Conservation (phyloP, 768 basidiomycete species). For the Cystofilobasidium bisporidii region DNA sequence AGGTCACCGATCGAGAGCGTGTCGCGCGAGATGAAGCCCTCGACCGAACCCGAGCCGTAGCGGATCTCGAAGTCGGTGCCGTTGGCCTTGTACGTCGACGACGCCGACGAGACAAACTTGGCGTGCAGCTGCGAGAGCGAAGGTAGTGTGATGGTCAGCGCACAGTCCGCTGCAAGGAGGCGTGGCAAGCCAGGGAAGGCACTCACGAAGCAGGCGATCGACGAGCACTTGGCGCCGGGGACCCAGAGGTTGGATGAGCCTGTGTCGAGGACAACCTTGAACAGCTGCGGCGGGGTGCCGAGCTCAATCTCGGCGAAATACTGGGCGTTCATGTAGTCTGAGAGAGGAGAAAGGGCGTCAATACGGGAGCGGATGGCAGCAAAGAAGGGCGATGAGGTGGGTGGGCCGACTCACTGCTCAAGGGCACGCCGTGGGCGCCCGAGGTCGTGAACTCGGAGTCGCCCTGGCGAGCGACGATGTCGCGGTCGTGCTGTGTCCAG, state of each 20-base stretch:
- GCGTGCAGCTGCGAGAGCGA: conserved; percentile 51
- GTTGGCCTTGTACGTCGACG: conserved; percentile 80
- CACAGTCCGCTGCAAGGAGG: too few species aligned
- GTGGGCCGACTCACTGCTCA: background rate
- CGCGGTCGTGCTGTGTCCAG: conserved; percentile 38
- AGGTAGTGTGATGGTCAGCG: too few species aligned
- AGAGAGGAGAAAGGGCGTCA: background rate
- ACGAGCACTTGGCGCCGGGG: conserved; percentile 44
- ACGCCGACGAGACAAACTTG: conserved; percentile 74
- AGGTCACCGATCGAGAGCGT: conserved; percentile 71
- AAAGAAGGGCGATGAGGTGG: background rate
- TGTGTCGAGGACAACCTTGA: conserved; percentile 92
- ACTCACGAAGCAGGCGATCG: conserved; percentile 41
- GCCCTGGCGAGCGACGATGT: conserved; percentile 35
- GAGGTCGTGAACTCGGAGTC: conserved; percentile 6
- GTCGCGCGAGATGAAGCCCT: conserved; percentile 88
- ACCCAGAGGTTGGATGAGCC: conserved; percentile 77
- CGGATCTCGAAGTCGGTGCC: conserved; percentile 80
- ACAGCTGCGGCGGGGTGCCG: conserved; percentile 78
- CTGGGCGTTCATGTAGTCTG: conserved; percentile 97
- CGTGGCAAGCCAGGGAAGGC: too few species aligned
- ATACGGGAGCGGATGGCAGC: too few species aligned
- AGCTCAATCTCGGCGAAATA: conserved; percentile 82
- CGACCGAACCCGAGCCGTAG: conserved; percentile 93
- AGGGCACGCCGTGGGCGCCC: background rate